phyloP scores from a whole-genome alignment of 2,329 filamentous ascomycete genomes.

The Orbilia brochopaga region DNA sequence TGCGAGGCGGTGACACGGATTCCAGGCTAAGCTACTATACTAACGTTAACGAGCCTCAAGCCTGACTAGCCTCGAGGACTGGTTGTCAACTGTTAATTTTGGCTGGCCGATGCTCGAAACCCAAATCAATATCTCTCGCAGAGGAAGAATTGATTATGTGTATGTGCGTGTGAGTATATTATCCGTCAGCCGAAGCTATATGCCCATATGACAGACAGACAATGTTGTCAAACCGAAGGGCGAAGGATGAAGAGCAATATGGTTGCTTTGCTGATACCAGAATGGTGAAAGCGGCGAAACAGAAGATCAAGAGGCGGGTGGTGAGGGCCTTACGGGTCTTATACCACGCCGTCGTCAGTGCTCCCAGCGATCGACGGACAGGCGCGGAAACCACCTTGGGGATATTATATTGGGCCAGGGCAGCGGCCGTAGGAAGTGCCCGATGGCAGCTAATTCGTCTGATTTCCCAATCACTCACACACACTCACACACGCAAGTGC shows the following conservation, averaged over 20 bases:
- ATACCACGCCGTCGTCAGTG: conserved; percentile 39
- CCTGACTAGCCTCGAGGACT: neutral
- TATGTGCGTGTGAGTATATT: neutral
- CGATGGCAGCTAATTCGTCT: conserved; percentile 28
- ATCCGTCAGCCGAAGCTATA: neutral
- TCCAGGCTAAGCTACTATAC: conserved; percentile 2
- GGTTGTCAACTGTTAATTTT: neutral
- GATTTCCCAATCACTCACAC: too few relatives aligned
- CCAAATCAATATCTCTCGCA: neutral
- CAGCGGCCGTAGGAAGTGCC: conserved; percentile 24
- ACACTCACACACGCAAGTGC: too few relatives aligned
- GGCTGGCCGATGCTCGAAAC: neutral
- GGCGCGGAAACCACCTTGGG: conserved; percentile 27
- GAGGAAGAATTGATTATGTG: neutral
- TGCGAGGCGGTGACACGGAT: conserved; percentile 45
- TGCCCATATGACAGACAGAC: too few relatives aligned
- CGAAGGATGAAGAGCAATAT: conserved; percentile 28
- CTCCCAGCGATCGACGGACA: conserved; percentile 42
- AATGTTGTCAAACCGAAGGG: neutral
- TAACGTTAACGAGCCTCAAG: neutral
- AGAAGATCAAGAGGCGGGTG: conserved; percentile 20
- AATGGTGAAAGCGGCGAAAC: conserved; percentile 44
- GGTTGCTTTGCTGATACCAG: conserved; percentile 39
- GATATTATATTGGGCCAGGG: conserved; percentile 19
- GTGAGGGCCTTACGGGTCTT: conserved; percentile 49